These are phyloP conservation scores for Tricholoma sp. DNA, from an alignment of 768 basidiomycete species.

Conservation along the genomic window DNA sequence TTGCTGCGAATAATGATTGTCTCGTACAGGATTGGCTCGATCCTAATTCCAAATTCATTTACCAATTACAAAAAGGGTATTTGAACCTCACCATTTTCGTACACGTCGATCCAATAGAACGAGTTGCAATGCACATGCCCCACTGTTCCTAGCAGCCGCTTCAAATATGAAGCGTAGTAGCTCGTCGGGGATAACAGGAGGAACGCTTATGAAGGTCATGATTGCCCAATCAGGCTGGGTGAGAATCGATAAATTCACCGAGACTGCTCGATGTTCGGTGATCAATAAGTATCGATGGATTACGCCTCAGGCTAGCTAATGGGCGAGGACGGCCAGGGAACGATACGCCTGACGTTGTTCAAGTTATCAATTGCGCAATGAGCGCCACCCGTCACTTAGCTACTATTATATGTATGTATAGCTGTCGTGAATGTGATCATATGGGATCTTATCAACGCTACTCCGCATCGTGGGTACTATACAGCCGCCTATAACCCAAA, in stretches of 20 bases:
- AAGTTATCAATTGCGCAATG: too few relatives aligned
- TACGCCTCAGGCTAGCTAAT: too few relatives aligned
- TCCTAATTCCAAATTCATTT: slow-evolving; percentile 10
- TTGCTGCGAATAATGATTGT: slow-evolving; percentile 19
- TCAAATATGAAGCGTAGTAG: slow-evolving; percentile 23
- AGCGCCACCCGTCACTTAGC: too few relatives aligned
- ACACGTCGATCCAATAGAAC: slow-evolving; percentile 20
- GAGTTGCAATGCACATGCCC: slow-evolving; percentile 15
- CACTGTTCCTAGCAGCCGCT: slow-evolving; percentile 17
- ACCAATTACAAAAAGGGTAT: background rate
- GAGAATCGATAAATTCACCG: too few relatives aligned
- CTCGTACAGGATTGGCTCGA: slow-evolving; percentile 24
- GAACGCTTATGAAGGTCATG: background rate
- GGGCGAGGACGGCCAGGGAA: too few relatives aligned
- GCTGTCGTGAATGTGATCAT: too few relatives aligned
- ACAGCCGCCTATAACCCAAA: too few relatives aligned
- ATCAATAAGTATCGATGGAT: too few relatives aligned
- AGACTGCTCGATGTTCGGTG: background rate
- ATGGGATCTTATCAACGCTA: too few relatives aligned
- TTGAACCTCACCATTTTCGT: slow-evolving; percentile 17
- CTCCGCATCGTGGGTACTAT: too few relatives aligned
- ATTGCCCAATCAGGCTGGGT: background rate
- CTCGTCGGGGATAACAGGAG: slow-evolving; percentile 16
- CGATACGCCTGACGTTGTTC: too few relatives aligned
- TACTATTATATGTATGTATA: too few relatives aligned